Percentiles rank a stretch among this genome's conserved stretches.
phyloP scores from a whole-genome alignment of 306 rosid genomes.

The Quercus berberidifolia region DNA sequence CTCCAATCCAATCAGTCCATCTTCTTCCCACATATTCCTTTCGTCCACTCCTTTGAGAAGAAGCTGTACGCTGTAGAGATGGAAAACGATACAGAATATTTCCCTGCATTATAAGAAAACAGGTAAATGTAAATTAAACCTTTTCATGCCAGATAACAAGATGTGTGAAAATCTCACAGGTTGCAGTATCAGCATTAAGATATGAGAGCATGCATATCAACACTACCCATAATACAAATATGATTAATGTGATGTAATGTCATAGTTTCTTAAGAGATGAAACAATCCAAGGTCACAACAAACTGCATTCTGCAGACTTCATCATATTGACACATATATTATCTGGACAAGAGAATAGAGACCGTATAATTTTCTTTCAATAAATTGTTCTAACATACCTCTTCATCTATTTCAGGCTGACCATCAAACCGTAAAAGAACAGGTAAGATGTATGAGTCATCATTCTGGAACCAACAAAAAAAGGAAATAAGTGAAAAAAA shows the following conservation, averaged over 20 bases:
- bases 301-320: constrained; percentile 7
- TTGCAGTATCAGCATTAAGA: neutral
- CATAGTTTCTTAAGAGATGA: constrained; percentile 14
- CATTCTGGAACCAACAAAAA: constrained; percentile 65
- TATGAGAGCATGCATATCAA: neutral
- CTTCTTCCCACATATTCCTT: constrained; percentile 94
- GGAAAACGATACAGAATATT: constrained; percentile 92
- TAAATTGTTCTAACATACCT: constrained; percentile 54
- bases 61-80: constrained; percentile 88
- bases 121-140: constrained; percentile 7
- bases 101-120: constrained; percentile 69
- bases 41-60: constrained; percentile 64
- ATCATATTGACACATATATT: neutral
- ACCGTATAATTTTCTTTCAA: constrained; percentile 1
- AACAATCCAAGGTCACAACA: constrained; percentile 15
- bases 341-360: constrained; percentile 9
- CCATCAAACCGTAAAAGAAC: constrained; percentile 93
- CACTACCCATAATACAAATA: constrained; percentile 2
- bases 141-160: neutral
- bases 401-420: constrained; percentile 91
- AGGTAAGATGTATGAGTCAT: constrained; percentile 87
- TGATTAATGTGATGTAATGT: neutral
- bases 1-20: constrained; percentile 94
- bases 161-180: neutral
- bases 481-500: constrained; percentile 22